These are phyloP conservation scores for Stachybotrys chartarum DNA, from an alignment of 2,329 filamentous ascomycete genomes.

Conservation along the genomic window DNA sequence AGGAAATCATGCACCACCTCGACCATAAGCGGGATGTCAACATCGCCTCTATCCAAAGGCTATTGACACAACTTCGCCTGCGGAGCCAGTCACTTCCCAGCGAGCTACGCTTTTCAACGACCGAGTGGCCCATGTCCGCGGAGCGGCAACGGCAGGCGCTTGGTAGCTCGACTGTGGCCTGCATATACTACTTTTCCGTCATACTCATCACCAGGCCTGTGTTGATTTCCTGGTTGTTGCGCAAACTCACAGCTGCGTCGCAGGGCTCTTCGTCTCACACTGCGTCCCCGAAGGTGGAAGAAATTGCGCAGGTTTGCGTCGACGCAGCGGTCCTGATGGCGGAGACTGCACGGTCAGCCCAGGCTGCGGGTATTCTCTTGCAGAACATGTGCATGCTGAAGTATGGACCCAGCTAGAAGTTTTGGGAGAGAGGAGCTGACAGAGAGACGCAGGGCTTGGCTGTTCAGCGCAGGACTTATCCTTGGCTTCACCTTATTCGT, in stretches of 20 bases:
- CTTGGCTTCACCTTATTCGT: constrained; percentile 50
- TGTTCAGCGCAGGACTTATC: constrained; percentile 50
- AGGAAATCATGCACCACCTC: constrained; percentile 32
- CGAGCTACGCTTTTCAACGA: constrained; percentile 16
- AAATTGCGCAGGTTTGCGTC: constrained; percentile 43
- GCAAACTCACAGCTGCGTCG: constrained; percentile 18
- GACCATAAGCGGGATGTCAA: constrained; percentile 30
- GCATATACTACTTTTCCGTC: constrained; percentile 51
- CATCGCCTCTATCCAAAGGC: constrained; percentile 25
- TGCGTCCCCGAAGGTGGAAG: neutral
- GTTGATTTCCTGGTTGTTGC: constrained; percentile 40
- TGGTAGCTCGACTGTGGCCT: constrained; percentile 47
- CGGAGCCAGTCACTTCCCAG: constrained; percentile 38
- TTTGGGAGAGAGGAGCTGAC: neutral
- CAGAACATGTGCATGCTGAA: constrained; percentile 54
- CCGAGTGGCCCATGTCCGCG: neutral
- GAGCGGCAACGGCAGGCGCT: constrained; percentile 27
- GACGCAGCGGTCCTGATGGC: constrained; percentile 49
- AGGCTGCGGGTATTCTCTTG: constrained; percentile 34
- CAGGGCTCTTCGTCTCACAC: constrained; percentile 13
- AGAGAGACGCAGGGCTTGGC: constrained; percentile 31
- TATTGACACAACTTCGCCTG: constrained; percentile 32
- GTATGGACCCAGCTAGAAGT: constrained; percentile 23
- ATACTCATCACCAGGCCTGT: constrained; percentile 50
- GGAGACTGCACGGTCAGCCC: constrained; percentile 43